A percentile compares a stretch with the other conserved stretches of the same genome.
Conservation (phyloP, 495 filamentous ascomycete species). For the Sporormia fimetaria region DNA sequence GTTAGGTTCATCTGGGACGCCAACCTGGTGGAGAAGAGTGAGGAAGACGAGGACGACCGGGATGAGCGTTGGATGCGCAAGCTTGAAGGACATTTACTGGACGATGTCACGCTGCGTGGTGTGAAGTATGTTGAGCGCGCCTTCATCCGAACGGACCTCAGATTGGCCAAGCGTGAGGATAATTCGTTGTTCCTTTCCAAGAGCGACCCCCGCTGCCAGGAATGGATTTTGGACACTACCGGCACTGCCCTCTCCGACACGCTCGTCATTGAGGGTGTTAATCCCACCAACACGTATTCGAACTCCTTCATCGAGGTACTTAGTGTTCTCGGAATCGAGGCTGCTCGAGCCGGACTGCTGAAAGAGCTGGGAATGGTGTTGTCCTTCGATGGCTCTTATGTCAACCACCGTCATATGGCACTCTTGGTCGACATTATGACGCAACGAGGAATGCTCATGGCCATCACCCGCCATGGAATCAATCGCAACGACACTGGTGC, state of each 20-base stretch:
- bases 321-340: constrained; percentile 91
- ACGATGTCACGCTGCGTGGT: constrained; percentile 80
- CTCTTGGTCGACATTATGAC: constrained; percentile 99
- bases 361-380: constrained; percentile 81
- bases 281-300: constrained; percentile 78
- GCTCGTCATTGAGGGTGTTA: constrained; percentile 75
- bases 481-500: constrained; percentile 96
- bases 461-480: constrained; percentile 95
- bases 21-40: constrained; percentile 50
- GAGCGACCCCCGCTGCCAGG: constrained; percentile 59
- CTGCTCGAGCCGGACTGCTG: constrained; percentile 72
- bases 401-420: constrained; percentile 94
- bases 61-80: constrained; percentile 84
- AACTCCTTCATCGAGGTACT: constrained; percentile 94
- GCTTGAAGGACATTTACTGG: constrained; percentile 81
- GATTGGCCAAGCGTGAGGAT: constrained; percentile 48
- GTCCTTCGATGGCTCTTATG: constrained; percentile 95
- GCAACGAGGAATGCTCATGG: constrained; percentile 80
- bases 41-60: constrained; percentile 65
- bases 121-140: constrained; percentile 78
- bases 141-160: constrained; percentile 75
- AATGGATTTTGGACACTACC: constrained; percentile 91
- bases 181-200: constrained; percentile 60
- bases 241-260: constrained; percentile 77
- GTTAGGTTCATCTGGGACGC: constrained; percentile 52